Conservation (phyloP, 2,329 filamentous ascomycete genomes). For the Talaromyces sp. region DNA sequence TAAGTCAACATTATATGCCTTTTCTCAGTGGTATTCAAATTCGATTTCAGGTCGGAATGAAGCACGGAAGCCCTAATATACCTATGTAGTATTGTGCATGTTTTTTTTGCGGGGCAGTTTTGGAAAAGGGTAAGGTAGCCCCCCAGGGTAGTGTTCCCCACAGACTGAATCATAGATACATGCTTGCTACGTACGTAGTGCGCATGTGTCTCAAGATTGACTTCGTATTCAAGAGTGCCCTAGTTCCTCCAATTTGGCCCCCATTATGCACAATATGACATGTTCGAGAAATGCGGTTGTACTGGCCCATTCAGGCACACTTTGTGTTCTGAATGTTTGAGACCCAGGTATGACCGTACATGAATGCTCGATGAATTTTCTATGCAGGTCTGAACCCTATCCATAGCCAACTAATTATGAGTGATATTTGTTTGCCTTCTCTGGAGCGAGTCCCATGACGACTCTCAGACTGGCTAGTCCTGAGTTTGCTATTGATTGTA, state of each 20-base stretch:
- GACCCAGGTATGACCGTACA: background rate
- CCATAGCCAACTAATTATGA: background rate
- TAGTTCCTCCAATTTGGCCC: background rate
- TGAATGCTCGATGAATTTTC: background rate
- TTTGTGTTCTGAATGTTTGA: background rate
- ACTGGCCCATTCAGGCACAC: background rate
- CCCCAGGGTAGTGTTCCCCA: background rate
- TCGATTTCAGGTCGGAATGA: background rate
- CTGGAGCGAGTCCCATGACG: too few relatives aligned
- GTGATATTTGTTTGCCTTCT: background rate
- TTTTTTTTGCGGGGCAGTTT: background rate
- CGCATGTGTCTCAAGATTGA: background rate
- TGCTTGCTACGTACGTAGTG: background rate
- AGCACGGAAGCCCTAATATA: background rate
- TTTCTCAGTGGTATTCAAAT: background rate
- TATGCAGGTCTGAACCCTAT: background rate
- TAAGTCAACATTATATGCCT: background rate
- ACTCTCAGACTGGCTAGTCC: background rate
- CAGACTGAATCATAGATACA: background rate
- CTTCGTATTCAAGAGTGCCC: background rate
- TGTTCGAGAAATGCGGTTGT: background rate
- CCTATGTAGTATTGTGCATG: background rate
- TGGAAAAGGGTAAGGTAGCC: background rate
- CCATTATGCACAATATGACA: constrained; percentile 1
- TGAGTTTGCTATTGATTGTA: background rate